Percentiles rank a stretch among this genome's conserved stretches.
Evolutionary conservation across 352 stramenopile species (phyloP).

Genomic region (Hyaloperonospora arabidopsidis): DNA sequence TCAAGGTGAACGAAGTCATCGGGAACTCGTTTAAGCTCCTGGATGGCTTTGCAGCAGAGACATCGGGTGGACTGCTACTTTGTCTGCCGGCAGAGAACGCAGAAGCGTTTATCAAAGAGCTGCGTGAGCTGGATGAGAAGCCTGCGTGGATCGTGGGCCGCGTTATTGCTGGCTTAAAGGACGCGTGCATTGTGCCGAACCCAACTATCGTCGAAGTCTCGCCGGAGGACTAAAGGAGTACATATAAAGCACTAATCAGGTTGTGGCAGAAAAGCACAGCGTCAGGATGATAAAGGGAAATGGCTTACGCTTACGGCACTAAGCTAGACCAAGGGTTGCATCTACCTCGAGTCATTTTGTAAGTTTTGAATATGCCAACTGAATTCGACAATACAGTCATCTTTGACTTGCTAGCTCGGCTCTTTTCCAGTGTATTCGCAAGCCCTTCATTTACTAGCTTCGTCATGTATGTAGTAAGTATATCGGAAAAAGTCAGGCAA

Average conservation of each 20-base stretch:
- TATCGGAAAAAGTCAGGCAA: too few species aligned
- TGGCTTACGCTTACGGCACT: too few species aligned
- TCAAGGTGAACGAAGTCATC: slow-evolving; percentile 79
- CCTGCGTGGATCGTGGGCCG: slow-evolving; percentile 90
- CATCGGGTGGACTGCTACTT: slow-evolving; percentile 90
- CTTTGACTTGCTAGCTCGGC: too few species aligned
- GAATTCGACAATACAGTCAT: too few species aligned
- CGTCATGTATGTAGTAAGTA: too few species aligned
- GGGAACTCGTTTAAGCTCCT: slow-evolving; percentile 90
- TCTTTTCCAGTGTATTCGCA: too few species aligned
- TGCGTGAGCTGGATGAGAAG: slow-evolving; percentile 83
- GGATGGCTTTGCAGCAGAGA: slow-evolving; percentile 90
- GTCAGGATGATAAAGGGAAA: too few species aligned
- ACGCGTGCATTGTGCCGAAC: slow-evolving; percentile 49
- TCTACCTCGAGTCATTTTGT: too few species aligned
- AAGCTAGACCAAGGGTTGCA: too few species aligned
- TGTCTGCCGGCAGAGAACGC: slow-evolving; percentile 82
- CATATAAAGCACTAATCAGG: background rate
- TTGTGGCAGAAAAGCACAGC: background rate
- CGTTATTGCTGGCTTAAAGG: slow-evolving; percentile 68
- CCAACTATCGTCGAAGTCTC: slow-evolving; percentile 53
- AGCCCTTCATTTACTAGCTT: too few species aligned
- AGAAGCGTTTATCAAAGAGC: slow-evolving; percentile 79
- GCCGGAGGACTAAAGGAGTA: slow-evolving; percentile 28
- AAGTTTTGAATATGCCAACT: too few species aligned